Evolutionary conservation across 129 eudicot species (phyloP).

Genomic region (Saussurea involucrata): DNA sequence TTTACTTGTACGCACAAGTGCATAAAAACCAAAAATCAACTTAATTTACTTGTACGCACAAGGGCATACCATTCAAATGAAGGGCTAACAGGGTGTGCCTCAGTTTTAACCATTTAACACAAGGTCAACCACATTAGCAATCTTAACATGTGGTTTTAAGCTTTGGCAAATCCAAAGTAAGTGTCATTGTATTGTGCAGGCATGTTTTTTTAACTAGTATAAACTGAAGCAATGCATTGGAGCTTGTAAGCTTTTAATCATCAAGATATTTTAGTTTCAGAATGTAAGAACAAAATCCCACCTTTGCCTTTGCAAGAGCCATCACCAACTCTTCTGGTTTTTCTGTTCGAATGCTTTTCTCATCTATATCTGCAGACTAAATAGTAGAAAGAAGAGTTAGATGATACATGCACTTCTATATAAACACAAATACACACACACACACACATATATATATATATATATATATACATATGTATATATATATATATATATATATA

Average conservation of each 20-base stretch:
- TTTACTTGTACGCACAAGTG: no score
- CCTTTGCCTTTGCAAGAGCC: slow-evolving; percentile 96
- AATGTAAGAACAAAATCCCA: slow-evolving; percentile 7
- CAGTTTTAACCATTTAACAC: not conserved
- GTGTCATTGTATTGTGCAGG: not conserved
- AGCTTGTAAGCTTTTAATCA: not conserved
- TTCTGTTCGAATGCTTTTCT: slow-evolving; percentile 76
- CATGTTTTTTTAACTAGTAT: not conserved
- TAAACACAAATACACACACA: not conserved
- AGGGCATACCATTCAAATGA: no score
- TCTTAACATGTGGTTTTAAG: not conserved
- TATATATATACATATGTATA: no score
- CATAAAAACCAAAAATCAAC: no score
- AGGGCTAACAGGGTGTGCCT: no score
- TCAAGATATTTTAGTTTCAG: not conserved
- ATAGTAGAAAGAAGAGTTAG: not conserved
- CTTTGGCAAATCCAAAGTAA: not conserved
- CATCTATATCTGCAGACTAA: slow-evolving; percentile 91
- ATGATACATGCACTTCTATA: not conserved
- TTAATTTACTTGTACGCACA: no score
- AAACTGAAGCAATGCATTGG: not conserved
- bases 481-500: not conserved
- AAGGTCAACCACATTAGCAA: not conserved
- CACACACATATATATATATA: not conserved
- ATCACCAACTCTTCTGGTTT: slow-evolving; percentile 82